Base-by-base conservation (phyloP, 768 basidiomycete species). In the Leucocoprinus birnbaumii region DNA sequence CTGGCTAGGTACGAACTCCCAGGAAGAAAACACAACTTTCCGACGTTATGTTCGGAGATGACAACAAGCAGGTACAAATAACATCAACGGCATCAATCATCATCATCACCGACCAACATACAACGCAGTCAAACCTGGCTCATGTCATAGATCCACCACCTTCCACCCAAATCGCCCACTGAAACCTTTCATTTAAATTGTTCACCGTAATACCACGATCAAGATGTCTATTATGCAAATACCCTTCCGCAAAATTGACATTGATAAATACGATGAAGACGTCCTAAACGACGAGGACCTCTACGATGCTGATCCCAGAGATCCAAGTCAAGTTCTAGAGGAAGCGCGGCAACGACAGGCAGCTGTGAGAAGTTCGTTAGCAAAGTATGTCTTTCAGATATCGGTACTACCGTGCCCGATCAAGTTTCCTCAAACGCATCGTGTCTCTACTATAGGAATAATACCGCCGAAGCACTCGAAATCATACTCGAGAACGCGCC, bases 241-340 rank as follows among this genome's bases (percentile, higher is more conserved):
- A 57, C 83, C 85, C 50, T 97, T 94, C 71, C 80, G 95, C 63
- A 95, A 94, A 72, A 93, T 97, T 72, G 87, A 98, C 74, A 88
- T 98, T 65, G 96, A 98, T 73, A 79, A 75, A 38, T 92, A 85
- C 73, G 96, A 98, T 66, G 96, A 98, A 69, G 96, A 98, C 63
- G 80, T 85, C 21, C 72, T 98, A 6, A 81, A 86, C 43, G 90
- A 94, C 56, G 82, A 82, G 14, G 94, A 96, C 61, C 82, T 98
- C 25, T 95, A 87, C 67, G 88, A 91, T 26, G 80, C 89, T 2
- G 94, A 98, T 66, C 87, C 91, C 6, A 78, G 94, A 50, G 83
- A 84, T 47, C 86, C 94, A 2, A 74, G 80, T 0, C 85, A 88
- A 57, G 86, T 87, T 25, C 68, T 92, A 48, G 78, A 75, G 40